phyloP scores from a whole-genome alignment of 2,329 filamentous ascomycete genomes.

The Microcera coccophila region DNA sequence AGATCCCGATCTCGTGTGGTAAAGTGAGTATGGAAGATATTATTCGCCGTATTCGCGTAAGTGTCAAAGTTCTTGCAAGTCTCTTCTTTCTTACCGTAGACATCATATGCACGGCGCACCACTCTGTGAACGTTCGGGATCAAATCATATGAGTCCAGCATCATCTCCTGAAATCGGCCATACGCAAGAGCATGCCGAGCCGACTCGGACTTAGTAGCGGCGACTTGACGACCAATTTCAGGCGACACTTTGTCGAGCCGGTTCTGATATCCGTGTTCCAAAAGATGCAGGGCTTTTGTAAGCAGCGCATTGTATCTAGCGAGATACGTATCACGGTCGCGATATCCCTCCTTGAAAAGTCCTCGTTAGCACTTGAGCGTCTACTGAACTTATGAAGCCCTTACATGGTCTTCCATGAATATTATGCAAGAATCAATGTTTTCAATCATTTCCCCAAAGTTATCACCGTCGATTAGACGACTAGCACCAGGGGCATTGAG shows the following conservation, averaged over 20 bases:
- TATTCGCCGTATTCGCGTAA: constrained; percentile 52
- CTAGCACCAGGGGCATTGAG: constrained; percentile 90
- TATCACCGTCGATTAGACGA: constrained; percentile 75
- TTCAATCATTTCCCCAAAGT: constrained; percentile 82
- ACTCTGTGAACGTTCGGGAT: constrained; percentile 54
- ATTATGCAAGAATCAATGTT: constrained; percentile 86
- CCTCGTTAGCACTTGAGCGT: background rate
- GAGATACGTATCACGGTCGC: constrained; percentile 81
- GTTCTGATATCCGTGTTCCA: constrained; percentile 54
- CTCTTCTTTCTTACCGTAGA: constrained; percentile 44
- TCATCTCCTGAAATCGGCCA: constrained; percentile 56
- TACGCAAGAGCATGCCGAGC: constrained; percentile 58
- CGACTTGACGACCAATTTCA: constrained; percentile 53
- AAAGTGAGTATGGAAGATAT: constrained; percentile 52
- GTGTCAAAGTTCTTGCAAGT: constrained; percentile 45
- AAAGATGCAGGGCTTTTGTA: constrained; percentile 59
- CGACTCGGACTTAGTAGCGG: constrained; percentile 54
- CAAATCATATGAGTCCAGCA: constrained; percentile 53
- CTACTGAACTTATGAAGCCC: constrained; percentile 25
- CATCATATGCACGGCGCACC: constrained; percentile 49
- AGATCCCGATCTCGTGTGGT: constrained; percentile 52
- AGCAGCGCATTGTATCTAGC: constrained; percentile 83
- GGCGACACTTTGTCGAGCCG: constrained; percentile 51
- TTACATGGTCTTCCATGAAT: constrained; percentile 84
- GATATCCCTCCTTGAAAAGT: constrained; percentile 63